These are phyloP conservation scores for Kwoniella shandongensis DNA, from an alignment of 768 basidiomycete species.

Conservation along the genomic window DNA sequence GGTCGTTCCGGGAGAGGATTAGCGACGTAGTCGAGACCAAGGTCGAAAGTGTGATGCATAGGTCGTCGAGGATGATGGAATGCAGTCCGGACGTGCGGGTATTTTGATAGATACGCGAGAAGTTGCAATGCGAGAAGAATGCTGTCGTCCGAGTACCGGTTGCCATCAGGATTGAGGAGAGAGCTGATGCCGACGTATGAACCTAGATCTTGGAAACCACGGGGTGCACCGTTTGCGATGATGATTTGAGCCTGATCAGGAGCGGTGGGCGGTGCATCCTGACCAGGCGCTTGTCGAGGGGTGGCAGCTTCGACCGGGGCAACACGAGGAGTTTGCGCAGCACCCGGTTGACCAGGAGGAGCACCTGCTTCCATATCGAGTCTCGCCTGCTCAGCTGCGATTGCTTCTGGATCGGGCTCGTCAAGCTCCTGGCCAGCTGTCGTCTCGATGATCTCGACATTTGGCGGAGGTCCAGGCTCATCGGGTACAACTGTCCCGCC, in stretches of 20 bases:
- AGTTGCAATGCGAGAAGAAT: slow-evolving; percentile 87
- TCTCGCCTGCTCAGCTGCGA: slow-evolving; percentile 55
- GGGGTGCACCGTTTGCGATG: slow-evolving; percentile 52
- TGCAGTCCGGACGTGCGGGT: slow-evolving; percentile 92
- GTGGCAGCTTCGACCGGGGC: slow-evolving; percentile 33
- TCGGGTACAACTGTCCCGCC: slow-evolving; percentile 25
- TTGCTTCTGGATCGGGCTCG: slow-evolving; percentile 81
- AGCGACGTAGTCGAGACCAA: slow-evolving; percentile 21
- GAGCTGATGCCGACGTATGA: slow-evolving; percentile 46
- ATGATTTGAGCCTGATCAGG: slow-evolving; percentile 41
- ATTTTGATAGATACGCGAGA: slow-evolving; percentile 93
- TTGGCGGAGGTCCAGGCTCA: slow-evolving; percentile 25
- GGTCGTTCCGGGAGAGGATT: slow-evolving; percentile 48
- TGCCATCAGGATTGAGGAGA: slow-evolving; percentile 42
- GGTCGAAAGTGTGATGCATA: slow-evolving; percentile 50
- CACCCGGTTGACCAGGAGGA: slow-evolving; percentile 86
- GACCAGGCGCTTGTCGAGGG: slow-evolving; percentile 18
- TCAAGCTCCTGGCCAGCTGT: slow-evolving; percentile 53
- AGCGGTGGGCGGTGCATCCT: slow-evolving; percentile 11
- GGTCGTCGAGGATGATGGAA: slow-evolving; percentile 74
- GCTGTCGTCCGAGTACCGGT: slow-evolving; percentile 82
- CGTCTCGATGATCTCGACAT: slow-evolving; percentile 32
- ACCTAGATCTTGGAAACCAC: slow-evolving; percentile 51
- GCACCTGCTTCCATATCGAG: slow-evolving; percentile 60
- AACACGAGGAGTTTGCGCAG: slow-evolving; percentile 51